These are phyloP conservation scores for Chrysosphaeria jannelii DNA, from an alignment of 2,329 filamentous ascomycete genomes.

Conservation along the genomic window DNA sequence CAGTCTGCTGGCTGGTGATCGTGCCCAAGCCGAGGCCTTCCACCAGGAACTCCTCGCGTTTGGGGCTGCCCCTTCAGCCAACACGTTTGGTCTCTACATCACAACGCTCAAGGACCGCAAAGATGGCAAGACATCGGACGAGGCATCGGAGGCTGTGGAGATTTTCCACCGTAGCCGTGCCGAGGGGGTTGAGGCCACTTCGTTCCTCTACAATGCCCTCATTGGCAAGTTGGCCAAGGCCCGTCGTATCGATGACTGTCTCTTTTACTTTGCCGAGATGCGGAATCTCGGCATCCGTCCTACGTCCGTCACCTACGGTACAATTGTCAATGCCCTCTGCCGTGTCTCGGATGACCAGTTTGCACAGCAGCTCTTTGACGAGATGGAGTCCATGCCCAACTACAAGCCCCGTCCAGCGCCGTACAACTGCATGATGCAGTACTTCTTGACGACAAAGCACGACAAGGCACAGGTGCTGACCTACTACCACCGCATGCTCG, in stretches of 20 bases:
- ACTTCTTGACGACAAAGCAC: slow-evolving; percentile 91
- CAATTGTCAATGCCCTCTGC: slow-evolving; percentile 90
- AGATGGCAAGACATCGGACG: slow-evolving; percentile 93
- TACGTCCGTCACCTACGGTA: slow-evolving; percentile 92
- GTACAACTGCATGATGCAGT: slow-evolving; percentile 99
- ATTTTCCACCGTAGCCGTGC: slow-evolving; percentile 85
- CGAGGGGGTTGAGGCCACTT: slow-evolving; percentile 84
- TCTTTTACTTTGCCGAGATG: slow-evolving; percentile 98
- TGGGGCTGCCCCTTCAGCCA: slow-evolving; percentile 74
- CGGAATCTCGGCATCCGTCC: slow-evolving; percentile 72
- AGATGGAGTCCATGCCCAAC: slow-evolving; percentile 97
- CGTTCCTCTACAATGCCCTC: slow-evolving; percentile 91
- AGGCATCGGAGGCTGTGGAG: slow-evolving; percentile 85
- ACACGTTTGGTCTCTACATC: slow-evolving; percentile 95
- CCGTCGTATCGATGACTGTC: slow-evolving; percentile 85
- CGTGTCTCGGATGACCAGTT: slow-evolving; percentile 94
- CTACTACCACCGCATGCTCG: slow-evolving; percentile 87
- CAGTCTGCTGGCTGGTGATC: slow-evolving; percentile 57
- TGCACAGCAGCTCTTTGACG: slow-evolving; percentile 89
- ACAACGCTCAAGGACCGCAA: slow-evolving; percentile 96
- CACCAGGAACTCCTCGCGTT: slow-evolving; percentile 80
- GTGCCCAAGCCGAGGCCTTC: slow-evolving; percentile 52
- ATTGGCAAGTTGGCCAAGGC: slow-evolving; percentile 97
- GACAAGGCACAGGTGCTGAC: slow-evolving; percentile 78
- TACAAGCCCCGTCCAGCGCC: slow-evolving; percentile 93